Evolutionary conservation across 306 rosid genomes (phyloP), one percentile per base, ranked within the genome.

Genomic region (Trichosanthes cucumerina): DNA sequence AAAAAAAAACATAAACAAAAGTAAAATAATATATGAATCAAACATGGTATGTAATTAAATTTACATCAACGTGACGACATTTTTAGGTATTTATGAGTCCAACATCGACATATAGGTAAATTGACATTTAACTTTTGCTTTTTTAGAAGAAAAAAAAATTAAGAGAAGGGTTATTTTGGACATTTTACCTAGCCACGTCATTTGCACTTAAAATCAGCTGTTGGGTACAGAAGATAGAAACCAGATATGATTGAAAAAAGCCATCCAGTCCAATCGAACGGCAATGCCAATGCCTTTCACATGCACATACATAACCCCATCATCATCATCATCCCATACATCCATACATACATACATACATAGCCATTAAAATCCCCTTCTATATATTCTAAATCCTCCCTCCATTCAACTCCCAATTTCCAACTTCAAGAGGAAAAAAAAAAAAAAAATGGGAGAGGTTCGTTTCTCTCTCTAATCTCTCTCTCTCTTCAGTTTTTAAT

Each of bases 211-310:
- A 41, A 69, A 69, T 21, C 46, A 69, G 50, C 6, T 64, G 26
- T 34, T 64, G 47, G 72, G 1, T 64, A 9, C 72, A 39, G 2
- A 28, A 31, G 43, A 3, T 15, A 65, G 47, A 65, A 9, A 8
- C 47, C n/a, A n/a, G 47, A 65, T 41, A n/a, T 68, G 75, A 68
- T 68, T 39, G 31, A 11, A 39, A 65, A 18, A 68, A 10, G 9
- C 10, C 10, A 13, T 4, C 24, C 39, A 38, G 81, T 81, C 87
- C 38, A 65, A 57, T 63, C 68, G 79, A 75, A 47, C 84, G 81
- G 83, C 86, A 9, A 72, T 21, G 7, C 26, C 41, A 39, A 12
- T n/a, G 59, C 77, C 86, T 52, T n/a, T n/a, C n/a, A n/a, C n/a
- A n/a, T n/a, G n/a, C n/a, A n/a, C n/a, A 73, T 73, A 28, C 58